Evolutionary conservation across 2,329 filamentous ascomycete genomes (phyloP).

Genomic region (Coniochaeta ligniaria): DNA sequence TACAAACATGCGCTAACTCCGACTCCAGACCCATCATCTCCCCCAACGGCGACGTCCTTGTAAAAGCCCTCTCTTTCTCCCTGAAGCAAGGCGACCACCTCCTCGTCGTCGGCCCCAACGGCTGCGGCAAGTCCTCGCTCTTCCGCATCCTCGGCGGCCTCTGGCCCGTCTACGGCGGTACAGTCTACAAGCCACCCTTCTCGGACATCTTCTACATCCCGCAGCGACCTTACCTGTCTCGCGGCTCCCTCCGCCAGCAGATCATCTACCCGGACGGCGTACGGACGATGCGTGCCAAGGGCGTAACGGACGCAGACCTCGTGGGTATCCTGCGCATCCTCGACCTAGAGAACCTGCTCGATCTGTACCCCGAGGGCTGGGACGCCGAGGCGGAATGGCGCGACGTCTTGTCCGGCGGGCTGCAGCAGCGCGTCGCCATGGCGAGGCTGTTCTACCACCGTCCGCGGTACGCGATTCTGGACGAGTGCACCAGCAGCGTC

Average conservation of each 20-base stretch:
- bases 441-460: constrained; percentile 90
- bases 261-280: constrained; percentile 92
- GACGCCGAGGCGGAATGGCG: constrained; percentile 96
- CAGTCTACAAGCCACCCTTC: constrained; percentile 83
- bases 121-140: constrained; percentile 91
- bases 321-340: constrained; percentile 69
- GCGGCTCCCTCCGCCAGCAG: constrained; percentile 88
- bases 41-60: constrained; percentile 89
- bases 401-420: constrained; percentile 82
- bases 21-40: constrained; percentile 72
- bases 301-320: constrained; percentile 75
- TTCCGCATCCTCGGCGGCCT: constrained; percentile 94
- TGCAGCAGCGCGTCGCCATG: constrained; percentile 97
- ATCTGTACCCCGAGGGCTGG: constrained; percentile 71
- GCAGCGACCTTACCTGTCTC: constrained; percentile 86
- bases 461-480: constrained; percentile 88
- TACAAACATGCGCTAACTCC: neutral
- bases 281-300: constrained; percentile 78
- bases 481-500: constrained; percentile 94
- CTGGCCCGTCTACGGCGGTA: constrained; percentile 96
- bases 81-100: constrained; percentile 84
- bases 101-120: constrained; percentile 92
- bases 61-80: constrained; percentile 78
- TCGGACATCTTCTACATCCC: constrained; percentile 97
- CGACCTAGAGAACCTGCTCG: constrained; percentile 75